phyloP scores from a whole-genome alignment of 2,329 filamentous ascomycete species.

The Ceratocystis colombiana region DNA sequence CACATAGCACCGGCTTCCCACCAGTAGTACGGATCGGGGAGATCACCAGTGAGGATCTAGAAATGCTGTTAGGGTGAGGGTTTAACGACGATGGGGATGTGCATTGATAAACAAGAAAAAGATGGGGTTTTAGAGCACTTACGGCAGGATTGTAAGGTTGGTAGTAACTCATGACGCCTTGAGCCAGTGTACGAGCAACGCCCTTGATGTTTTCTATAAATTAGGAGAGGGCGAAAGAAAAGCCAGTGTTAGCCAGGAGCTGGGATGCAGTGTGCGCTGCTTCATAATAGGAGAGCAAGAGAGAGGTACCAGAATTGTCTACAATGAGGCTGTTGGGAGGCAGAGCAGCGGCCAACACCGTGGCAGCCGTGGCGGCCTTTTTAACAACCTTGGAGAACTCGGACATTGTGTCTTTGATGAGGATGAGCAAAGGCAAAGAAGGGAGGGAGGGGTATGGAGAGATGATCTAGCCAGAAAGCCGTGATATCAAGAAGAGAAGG shows the following conservation, averaged over 20 bases:
- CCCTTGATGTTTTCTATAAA: conserved; percentile 45
- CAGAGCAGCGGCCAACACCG: conserved; percentile 18
- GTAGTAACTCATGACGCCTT: conserved; percentile 55
- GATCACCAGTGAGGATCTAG: conserved; percentile 40
- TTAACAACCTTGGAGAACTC: conserved; percentile 22
- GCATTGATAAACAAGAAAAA: not conserved
- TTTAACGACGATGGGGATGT: conserved; percentile 25
- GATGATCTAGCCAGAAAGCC: not conserved
- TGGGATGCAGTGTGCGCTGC: not conserved
- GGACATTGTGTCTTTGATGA: not conserved
- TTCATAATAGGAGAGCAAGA: not conserved
- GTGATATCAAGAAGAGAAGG: conserved; percentile 2
- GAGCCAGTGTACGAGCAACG: conserved; percentile 51
- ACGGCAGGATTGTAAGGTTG: conserved; percentile 41
- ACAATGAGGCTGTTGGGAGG: conserved; percentile 17
- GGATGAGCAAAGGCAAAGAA: not conserved
- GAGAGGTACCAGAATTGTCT: conserved; percentile 21
- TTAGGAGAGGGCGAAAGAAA: not conserved
- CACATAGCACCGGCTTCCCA: conserved; percentile 57
- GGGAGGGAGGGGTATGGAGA: not conserved
- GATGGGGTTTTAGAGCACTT: not conserved
- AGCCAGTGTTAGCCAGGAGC: conserved; percentile 33
- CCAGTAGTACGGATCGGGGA: conserved; percentile 59
- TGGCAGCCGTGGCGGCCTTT: conserved; percentile 4
- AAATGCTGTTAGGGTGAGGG: not conserved